Base-by-base conservation (phyloP, 2,329 filamentous ascomycete genomes). In the Waltergamsia citrina region DNA sequence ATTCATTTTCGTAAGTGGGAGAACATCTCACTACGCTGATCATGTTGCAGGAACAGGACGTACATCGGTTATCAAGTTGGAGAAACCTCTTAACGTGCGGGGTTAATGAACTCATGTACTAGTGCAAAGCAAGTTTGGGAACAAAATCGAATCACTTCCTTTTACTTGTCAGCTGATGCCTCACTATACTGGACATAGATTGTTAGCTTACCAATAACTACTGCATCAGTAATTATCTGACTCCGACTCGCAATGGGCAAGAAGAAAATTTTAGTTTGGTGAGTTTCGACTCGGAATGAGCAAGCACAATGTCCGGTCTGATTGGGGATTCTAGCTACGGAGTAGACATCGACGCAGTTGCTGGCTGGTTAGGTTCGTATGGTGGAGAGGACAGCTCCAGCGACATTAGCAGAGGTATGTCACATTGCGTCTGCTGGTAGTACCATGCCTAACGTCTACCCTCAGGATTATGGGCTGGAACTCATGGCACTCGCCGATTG, bases 271-370 rank as follows among this genome's bases (percentile, higher is more conserved):
- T 39, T 50, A 17, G 43, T 44, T 3, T 45, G 45, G 45, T 48
- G 18, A 14, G 43, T 22, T 3, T 12, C 9, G 6, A 4, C 16
- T 20, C 12, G n/a, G n/a, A 32, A 18, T 1, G 2, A 1, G 7
- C 14, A 18, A 34, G 10, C n/a, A 20, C 16, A 15, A 7, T n/a
- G 14, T 2, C 8, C 14, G 26, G 22, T 8, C 9, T 10, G 15
- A 17, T 26, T 26, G 14, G 7, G 10, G 7, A 14, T n/a, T 18
- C 26, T 24, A 37, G 35, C 23, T 37, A 37, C 19, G 35, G 35
- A 16, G 47, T 61, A 20, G 69, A 74, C 46, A 72, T 74, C 41
- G 69, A 74, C 38, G 69, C 69, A 12, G 56, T 73, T 5, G 67
- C 65, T 2, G 63, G 63, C 34, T 72, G 62, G 62, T 54, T 71